Conservation (phyloP, 495 filamentous ascomycete species). For the Apodospora peruviana region DNA sequence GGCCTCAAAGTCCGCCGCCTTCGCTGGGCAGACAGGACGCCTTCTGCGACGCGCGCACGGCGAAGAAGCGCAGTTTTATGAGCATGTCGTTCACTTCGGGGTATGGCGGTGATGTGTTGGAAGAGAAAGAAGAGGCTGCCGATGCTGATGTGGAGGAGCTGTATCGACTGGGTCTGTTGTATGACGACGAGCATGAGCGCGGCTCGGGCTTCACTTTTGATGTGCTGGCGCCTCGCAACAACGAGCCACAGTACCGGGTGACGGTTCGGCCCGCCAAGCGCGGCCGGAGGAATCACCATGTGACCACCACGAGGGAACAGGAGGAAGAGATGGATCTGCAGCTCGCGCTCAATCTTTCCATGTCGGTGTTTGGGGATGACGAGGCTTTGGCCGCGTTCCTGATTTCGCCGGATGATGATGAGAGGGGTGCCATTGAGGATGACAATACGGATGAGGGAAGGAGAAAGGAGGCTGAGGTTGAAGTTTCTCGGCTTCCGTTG, state of each 20-base stretch:
- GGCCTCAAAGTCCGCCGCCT: slow-evolving; percentile 6
- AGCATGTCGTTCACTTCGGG: slow-evolving; percentile 4
- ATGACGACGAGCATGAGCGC: slow-evolving; percentile 31
- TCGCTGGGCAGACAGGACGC: slow-evolving; percentile 38
- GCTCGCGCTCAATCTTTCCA: not conserved
- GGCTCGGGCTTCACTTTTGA: slow-evolving; percentile 30
- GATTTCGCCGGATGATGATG: not conserved
- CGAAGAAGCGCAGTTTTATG: too few species aligned
- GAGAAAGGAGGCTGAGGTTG: not conserved
- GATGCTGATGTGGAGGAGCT: slow-evolving; percentile 19
- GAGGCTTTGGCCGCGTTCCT: not conserved
- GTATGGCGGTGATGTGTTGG: not conserved
- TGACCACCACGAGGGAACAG: not conserved
- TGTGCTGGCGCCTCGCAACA: slow-evolving; percentile 27
- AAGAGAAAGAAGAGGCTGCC: not conserved
- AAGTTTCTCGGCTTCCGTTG: too few species aligned
- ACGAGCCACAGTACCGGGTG: not conserved
- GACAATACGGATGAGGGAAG: not conserved
- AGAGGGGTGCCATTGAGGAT: not conserved
- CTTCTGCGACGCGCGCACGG: slow-evolving; percentile 27
- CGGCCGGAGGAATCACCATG: not conserved
- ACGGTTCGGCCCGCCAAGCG: not conserved
- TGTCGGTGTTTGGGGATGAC: not conserved
- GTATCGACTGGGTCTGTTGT: slow-evolving; percentile 33
- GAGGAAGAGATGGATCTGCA: not conserved